A percentile compares a stretch with the other conserved stretches of the same genome.
Conservation (phyloP, 129 eudicot species). For the Gnaphalium uliginosum region DNA sequence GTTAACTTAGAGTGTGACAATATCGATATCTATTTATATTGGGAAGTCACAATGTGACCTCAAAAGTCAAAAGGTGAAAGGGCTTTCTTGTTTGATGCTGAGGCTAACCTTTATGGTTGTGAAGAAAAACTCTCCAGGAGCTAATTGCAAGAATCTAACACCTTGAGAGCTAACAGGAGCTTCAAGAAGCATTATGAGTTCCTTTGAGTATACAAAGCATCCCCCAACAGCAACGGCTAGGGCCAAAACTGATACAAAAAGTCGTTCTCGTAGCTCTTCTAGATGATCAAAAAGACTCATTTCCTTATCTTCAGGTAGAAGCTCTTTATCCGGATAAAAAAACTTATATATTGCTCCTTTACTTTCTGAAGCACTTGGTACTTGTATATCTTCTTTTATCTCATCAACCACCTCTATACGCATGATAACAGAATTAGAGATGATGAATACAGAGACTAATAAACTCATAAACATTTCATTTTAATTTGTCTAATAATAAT, state of each 20-base stretch:
- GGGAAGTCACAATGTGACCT: slow-evolving; percentile 3
- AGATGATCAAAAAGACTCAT: slow-evolving; percentile 92
- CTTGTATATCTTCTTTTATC: slow-evolving; percentile 41
- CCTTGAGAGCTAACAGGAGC: slow-evolving; percentile 92
- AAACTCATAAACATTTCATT: background rate
- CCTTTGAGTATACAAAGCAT: slow-evolving; percentile 90
- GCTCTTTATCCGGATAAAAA: slow-evolving; percentile 84
- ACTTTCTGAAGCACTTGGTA: slow-evolving; percentile 41
- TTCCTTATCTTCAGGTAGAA: slow-evolving; percentile 89
- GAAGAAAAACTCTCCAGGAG: slow-evolving; percentile 98
- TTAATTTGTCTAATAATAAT: background rate
- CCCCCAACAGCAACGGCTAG: slow-evolving; percentile 87
- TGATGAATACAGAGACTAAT: slow-evolving; percentile 1
- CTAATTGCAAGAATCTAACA: slow-evolving; percentile 89
- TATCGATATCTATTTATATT: background rate
- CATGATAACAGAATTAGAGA: slow-evolving; percentile 1
- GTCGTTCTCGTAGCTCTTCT: slow-evolving; percentile 83
- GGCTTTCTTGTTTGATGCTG: background rate
- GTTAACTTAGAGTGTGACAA: background rate
- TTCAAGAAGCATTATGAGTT: slow-evolving; percentile 87
- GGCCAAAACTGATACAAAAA: slow-evolving; percentile 83
- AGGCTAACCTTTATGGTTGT: slow-evolving; percentile 78
- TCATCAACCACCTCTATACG: slow-evolving; percentile 50
- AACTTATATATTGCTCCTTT: slow-evolving; percentile 65
- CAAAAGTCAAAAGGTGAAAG: background rate